Base-by-base conservation (phyloP, 805 yeast genomes). In the Yamadazyma laniorum region DNA sequence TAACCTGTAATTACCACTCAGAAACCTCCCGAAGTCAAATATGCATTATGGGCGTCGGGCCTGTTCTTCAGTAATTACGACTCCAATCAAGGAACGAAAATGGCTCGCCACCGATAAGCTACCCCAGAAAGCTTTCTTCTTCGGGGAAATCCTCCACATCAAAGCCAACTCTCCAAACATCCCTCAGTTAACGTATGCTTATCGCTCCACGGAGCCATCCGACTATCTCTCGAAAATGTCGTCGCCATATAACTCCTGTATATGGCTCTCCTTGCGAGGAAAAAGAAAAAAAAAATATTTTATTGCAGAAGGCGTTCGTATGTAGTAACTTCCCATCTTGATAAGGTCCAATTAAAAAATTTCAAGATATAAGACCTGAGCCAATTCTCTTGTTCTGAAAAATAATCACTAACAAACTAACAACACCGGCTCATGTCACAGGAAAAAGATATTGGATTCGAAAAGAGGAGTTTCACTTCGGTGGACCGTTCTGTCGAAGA, bases 401-500 rank as follows among this genome's bases (percentile, higher is more conserved):
- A 31, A 18, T 31, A 11, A 21, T 21, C 14, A n/a, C 6, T 5
- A 18, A 18, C 6, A 15, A 29, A n/a, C 16, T n/a, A 21, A 18
- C 12, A 12, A 14, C 31, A 11, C 31, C 31, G 18, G 15, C 11
- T 14, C 29, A 38, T 38, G 42, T 28, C 33, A 3, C 26, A 19
- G 9, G 43, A 39, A 30, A 39, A 39, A 21, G 43, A 39, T 16
- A 18, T 39, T 14, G 35, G 37, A 15, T 6, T 39, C 14, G 32
- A 35, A 14, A 39, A 39, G 30, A 34, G 18, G 16, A 30, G 35
- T 22, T 25, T 34, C 29, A 34, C n/a, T 16, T 34, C 43, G 11
- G 13, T 21, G 12, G 39, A 35, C 7, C 16, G 34, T 16, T 31
- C 49, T 22, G 59, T 59, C 19, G 50, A 42, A 30, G 40, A 39